A percentile compares a stretch with the other conserved stretches of the same genome.
Evolutionary conservation across 306 rosid genomes (phyloP).

Genomic region (Calophaca sinica): DNA sequence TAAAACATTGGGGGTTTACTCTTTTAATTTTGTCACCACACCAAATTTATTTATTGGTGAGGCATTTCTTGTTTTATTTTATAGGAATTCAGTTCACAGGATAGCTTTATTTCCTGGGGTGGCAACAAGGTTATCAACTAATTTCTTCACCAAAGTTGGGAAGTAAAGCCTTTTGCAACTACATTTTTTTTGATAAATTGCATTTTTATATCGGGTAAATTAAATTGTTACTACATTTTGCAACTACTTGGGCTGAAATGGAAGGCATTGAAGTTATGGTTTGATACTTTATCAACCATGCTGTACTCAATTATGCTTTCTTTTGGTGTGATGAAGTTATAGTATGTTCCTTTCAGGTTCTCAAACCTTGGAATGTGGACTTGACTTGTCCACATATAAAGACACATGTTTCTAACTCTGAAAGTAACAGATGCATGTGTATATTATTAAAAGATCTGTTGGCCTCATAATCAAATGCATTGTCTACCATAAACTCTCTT

Average conservation of each 20-base stretch:
- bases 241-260: conserved; percentile 35
- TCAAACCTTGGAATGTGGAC: conserved; percentile 42
- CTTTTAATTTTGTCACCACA: background rate
- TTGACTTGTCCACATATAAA: conserved; percentile 19
- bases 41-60: background rate
- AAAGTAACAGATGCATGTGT: conserved; percentile 38
- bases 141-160: conserved; percentile 21
- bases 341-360: conserved; percentile 33
- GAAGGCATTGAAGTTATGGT: conserved; percentile 29
- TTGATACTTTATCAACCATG: conserved; percentile 39
- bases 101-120: conserved; percentile 67
- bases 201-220: conserved; percentile 1
- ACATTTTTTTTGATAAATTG: conserved; percentile 44
- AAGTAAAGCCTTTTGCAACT: conserved; percentile 35
- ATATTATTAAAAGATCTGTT: background rate
- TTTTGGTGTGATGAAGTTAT: conserved; percentile 40
- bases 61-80: conserved; percentile 24
- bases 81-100: conserved; percentile 73
- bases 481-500: conserved; percentile 42
- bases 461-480: conserved; percentile 14
- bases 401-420: conserved; percentile 8
- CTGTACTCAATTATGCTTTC: conserved; percentile 15
- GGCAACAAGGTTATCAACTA: conserved; percentile 54
- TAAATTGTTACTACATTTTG: conserved; percentile 38
- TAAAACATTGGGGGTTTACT: no score